Evolutionary conservation across 1,284 basidiomycete species (phyloP), one percentile per base, ranked within the genome.

Genomic region (Sanghuangporus baumii): DNA sequence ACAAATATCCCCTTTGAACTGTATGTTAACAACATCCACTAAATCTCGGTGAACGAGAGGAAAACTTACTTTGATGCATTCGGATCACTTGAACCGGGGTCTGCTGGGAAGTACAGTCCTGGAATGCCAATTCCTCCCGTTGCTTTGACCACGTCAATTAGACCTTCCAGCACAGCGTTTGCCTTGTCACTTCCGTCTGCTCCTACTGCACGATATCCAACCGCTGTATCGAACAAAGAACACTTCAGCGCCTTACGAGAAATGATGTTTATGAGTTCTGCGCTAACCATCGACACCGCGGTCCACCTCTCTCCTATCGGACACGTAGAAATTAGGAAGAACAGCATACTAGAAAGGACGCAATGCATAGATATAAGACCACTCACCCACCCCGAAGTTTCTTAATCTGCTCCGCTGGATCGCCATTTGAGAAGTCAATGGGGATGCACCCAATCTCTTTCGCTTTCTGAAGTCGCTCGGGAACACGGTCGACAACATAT

Each of bases 81-180:
- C n/a, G 76, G 75, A 68, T 83, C 81, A 9, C 79, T 77, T 12
- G 81, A 80, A 37, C 81, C 81, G 5, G 81, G 81, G 65, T 82
- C 81, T 59, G 72, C 77, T 6, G 80, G 79, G 9, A 82, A 78
- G 65, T 82, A 82, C 3, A 83, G 69, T 1, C 81, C 81, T 0
- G 81, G 80, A 63, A 83, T 79, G 5, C 81, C 81, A 9, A 83
- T 71, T 6, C 81, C 81, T 1, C 81, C 81, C 14, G 80, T 81
- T 6, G 81, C 76, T 40, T 79, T 75, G 0, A 81, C 79, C 34
- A 81, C 78, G n/a, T 74, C 71, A 66, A 82, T 79, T 34, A 82
- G 73, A n/a, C 72, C 75, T 61, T 80, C 78, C 12, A 83, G 73
- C 3, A 83, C 78, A 2, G 74, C 77, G 66, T 82, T 83, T 12